These are phyloP conservation scores for Podosphaera leucotricha DNA, from an alignment of 2,329 filamentous ascomycete genomes.

Conservation along the genomic window DNA sequence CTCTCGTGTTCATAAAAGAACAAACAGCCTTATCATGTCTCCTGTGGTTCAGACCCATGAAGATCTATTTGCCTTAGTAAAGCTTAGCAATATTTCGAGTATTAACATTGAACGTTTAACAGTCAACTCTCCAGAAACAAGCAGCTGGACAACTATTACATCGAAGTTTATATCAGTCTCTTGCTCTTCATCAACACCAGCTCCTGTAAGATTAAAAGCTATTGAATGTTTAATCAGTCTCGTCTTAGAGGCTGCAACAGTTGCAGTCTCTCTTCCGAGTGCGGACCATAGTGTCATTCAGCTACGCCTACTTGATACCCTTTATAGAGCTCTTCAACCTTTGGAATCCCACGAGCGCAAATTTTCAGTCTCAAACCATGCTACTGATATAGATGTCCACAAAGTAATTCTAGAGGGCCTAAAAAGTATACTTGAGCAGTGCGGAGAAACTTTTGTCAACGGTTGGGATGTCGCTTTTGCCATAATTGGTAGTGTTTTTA, in stretches of 20 bases:
- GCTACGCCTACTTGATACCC: slow-evolving; percentile 42
- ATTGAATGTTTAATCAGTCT: slow-evolving; percentile 39
- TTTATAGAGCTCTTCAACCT: slow-evolving; percentile 34
- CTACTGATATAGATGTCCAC: slow-evolving; percentile 57
- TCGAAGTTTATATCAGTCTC: slow-evolving; percentile 28
- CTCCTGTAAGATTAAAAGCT: slow-evolving; percentile 32
- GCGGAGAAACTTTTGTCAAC: slow-evolving; percentile 57
- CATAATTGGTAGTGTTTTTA: slow-evolving; percentile 63
- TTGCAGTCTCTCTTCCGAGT: slow-evolving; percentile 26
- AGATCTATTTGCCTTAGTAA: slow-evolving; percentile 45
- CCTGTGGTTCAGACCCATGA: slow-evolving; percentile 31
- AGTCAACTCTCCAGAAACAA: slow-evolving; percentile 37
- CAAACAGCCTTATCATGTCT: slow-evolving; percentile 24
- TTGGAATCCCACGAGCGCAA: slow-evolving; percentile 30
- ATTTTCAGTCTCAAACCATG: slow-evolving; percentile 30
- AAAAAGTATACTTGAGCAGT: slow-evolving; percentile 65
- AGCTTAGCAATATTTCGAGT: slow-evolving; percentile 46
- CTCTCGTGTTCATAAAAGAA: slow-evolving; percentile 15
- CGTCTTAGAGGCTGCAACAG: slow-evolving; percentile 31
- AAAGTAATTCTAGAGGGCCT: slow-evolving; percentile 57
- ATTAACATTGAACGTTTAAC: slow-evolving; percentile 58
- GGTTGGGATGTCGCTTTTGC: slow-evolving; percentile 76
- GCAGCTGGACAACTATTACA: slow-evolving; percentile 52
- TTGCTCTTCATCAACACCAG: slow-evolving; percentile 22
- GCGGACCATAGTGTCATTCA: slow-evolving; percentile 38